Conservation (phyloP, 441 rosid species). For the Pelargonium citronellum region DNA sequence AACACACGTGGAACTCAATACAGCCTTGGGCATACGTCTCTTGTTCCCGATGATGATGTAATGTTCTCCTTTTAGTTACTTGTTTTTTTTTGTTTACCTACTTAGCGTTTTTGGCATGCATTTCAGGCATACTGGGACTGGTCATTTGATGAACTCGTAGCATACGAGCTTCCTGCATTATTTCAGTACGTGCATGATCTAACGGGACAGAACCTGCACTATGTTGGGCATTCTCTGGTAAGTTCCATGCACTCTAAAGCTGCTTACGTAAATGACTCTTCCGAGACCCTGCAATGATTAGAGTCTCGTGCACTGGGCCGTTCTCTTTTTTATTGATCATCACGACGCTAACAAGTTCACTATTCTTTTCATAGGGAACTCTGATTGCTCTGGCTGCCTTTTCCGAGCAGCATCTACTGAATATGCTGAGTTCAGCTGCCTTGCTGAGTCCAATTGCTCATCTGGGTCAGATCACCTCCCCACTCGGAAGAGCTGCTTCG, state of each 20-base stretch:
- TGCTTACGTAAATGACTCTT: background rate
- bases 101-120: background rate
- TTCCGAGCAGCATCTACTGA: slow-evolving; percentile 29
- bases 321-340: background rate
- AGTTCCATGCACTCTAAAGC: background rate
- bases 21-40: slow-evolving; percentile 35
- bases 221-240: slow-evolving; percentile 49
- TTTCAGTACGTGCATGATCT: slow-evolving; percentile 35
- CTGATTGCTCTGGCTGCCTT: slow-evolving; percentile 44
- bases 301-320: no score
- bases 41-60: slow-evolving; percentile 34
- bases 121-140: slow-evolving; percentile 47
- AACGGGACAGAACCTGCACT: slow-evolving; percentile 39
- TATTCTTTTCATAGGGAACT: slow-evolving; percentile 33
- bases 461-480: slow-evolving; percentile 36
- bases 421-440: slow-evolving; percentile 41
- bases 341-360: background rate
- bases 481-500: slow-evolving; percentile 30
- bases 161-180: slow-evolving; percentile 46
- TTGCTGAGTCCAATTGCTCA: slow-evolving; percentile 42
- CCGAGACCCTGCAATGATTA: no score
- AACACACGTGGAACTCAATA: slow-evolving; percentile 40
- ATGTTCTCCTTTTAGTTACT: background rate
- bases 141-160: slow-evolving; percentile 50
- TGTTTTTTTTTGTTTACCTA: background rate